Conservation (phyloP, 2,329 filamentous ascomycete genomes). For the Catunica adiposa region DNA sequence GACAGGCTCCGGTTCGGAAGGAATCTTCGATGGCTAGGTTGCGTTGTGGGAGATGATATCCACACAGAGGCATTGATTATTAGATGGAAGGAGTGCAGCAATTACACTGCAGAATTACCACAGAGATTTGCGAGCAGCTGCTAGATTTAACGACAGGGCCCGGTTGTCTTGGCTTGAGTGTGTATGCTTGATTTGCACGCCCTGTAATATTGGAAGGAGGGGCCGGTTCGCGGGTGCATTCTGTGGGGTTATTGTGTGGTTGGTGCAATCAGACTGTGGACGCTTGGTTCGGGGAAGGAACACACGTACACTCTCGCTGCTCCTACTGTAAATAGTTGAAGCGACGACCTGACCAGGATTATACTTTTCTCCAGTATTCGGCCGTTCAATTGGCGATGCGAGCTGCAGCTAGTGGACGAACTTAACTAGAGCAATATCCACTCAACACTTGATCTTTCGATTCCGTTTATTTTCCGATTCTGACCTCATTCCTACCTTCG, state of each 20-base stretch:
- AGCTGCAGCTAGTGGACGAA: background rate
- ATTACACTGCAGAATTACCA: constrained; percentile 3
- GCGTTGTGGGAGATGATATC: background rate
- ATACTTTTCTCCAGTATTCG: background rate
- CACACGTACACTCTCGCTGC: background rate
- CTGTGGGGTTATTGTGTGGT: background rate
- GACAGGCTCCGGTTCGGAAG: constrained; percentile 11
- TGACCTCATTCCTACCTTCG: constrained; percentile 1
- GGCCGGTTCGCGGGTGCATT: background rate
- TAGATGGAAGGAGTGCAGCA: background rate
- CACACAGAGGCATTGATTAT: background rate
- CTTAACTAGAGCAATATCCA: background rate
- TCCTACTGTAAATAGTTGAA: background rate
- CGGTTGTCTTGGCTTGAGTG: background rate
- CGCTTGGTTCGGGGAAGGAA: background rate
- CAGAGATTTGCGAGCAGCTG: background rate
- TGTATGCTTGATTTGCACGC: background rate
- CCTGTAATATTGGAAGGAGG: background rate
- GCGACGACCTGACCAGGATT: background rate
- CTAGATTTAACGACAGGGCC: background rate
- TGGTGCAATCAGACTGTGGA: background rate
- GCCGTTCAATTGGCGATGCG: background rate
- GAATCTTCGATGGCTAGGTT: background rate
- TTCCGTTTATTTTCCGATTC: constrained; percentile 3
- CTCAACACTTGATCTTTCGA: constrained; percentile 1